A percentile compares a stretch with the other conserved stretches of the same genome.
Conservation (phyloP, 2,329 filamentous ascomycete species). For the Pseudogymnoascus pannorum region DNA sequence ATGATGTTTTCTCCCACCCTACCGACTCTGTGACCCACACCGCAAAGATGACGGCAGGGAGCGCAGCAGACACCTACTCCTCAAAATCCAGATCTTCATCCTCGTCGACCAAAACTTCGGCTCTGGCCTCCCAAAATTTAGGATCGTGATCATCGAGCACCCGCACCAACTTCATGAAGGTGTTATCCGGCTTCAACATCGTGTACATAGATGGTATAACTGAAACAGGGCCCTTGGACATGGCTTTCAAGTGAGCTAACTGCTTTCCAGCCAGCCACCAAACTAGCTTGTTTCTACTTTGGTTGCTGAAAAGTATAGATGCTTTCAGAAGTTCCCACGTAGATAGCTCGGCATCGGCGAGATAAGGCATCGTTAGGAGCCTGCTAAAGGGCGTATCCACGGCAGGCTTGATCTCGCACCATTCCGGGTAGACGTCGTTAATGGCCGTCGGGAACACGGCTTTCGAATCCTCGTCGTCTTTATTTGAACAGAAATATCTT, state of each 20-base stretch:
- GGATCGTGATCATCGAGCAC: not conserved
- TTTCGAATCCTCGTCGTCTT: slow-evolving; percentile 7
- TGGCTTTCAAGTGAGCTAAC: slow-evolving; percentile 22
- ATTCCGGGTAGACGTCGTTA: slow-evolving; percentile 16
- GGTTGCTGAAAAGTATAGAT: slow-evolving; percentile 29
- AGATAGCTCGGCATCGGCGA: slow-evolving; percentile 17
- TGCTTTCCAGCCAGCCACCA: slow-evolving; percentile 28
- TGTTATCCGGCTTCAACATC: slow-evolving; percentile 17
- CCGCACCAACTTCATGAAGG: slow-evolving; percentile 13
- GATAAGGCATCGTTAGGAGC: slow-evolving; percentile 14
- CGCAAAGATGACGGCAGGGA: not conserved
- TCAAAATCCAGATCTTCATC: slow-evolving; percentile 5
- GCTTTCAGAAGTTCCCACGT: slow-evolving; percentile 40
- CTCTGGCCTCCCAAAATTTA: not conserved
- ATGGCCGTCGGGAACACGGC: slow-evolving; percentile 10
- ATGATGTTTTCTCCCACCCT: not conserved
- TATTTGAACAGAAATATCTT: not conserved
- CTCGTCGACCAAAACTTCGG: not conserved
- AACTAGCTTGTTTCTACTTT: slow-evolving; percentile 12
- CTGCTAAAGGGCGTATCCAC: slow-evolving; percentile 15
- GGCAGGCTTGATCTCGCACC: slow-evolving; percentile 21
- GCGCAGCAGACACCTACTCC: not conserved
- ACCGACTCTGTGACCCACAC: not conserved
- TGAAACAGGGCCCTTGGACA: not conserved
- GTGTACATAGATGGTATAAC: slow-evolving; percentile 18